Percentiles rank a stretch among this genome's conserved stretches.
These are phyloP conservation scores for Emmonsia crescens DNA, from an alignment of 2,329 filamentous ascomycete genomes.

Conservation along the genomic window DNA sequence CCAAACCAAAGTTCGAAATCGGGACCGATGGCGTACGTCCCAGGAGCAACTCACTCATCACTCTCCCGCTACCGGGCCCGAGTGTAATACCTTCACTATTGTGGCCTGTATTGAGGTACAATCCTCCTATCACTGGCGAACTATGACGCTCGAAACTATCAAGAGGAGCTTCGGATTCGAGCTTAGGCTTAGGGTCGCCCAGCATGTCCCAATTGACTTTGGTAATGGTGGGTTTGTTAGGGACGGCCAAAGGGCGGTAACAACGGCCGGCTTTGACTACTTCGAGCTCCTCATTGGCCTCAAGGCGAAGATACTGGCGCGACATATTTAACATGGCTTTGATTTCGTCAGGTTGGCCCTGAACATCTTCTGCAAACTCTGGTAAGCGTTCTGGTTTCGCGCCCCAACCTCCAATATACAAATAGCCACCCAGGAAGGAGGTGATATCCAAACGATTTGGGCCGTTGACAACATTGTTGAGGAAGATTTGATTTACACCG, in stretches of 20 bases:
- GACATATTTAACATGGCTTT: not conserved
- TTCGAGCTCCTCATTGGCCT: not conserved
- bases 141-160: not conserved
- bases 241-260: not conserved
- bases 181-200: not conserved
- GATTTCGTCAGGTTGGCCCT: not conserved
- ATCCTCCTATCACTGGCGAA: not conserved
- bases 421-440: not conserved
- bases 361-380: not conserved
- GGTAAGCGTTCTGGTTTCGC: not conserved
- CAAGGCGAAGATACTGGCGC: not conserved
- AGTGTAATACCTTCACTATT: not conserved
- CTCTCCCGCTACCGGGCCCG: not conserved
- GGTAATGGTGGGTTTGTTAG: not conserved
- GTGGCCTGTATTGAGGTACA: not conserved
- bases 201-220: not conserved
- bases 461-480: not conserved
- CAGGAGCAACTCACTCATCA: not conserved
- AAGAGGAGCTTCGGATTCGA: not conserved
- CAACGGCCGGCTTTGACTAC: not conserved
- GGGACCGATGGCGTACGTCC: not conserved
- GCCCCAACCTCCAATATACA: not conserved
- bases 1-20: not conserved
- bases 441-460: not conserved
- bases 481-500: not conserved